These are phyloP conservation scores for Komagataea norvegica DNA, from an alignment of 1,139 yeast species.

Conservation along the genomic window DNA sequence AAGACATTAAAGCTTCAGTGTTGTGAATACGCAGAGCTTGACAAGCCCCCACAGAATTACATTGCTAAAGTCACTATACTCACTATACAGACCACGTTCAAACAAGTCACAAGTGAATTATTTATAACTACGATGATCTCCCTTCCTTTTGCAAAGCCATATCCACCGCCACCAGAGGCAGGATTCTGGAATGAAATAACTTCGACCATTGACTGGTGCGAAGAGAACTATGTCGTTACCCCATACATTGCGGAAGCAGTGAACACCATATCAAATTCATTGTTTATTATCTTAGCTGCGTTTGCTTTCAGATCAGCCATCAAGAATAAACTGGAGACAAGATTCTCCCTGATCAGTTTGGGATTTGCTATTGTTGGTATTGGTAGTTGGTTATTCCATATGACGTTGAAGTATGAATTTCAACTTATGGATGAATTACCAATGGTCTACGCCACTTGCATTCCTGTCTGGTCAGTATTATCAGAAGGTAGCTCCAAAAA, in stretches of 20 bases:
- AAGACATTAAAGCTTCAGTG: too few relatives aligned
- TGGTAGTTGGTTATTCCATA: slow-evolving; percentile 94
- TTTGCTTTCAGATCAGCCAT: slow-evolving; percentile 43
- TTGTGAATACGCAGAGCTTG: too few relatives aligned
- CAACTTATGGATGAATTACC: slow-evolving; percentile 94
- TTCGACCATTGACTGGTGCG: slow-evolving; percentile 90
- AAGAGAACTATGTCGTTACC: slow-evolving; percentile 80
- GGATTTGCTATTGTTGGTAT: slow-evolving; percentile 88
- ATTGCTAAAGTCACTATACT: too few relatives aligned
- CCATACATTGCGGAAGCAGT: slow-evolving; percentile 75
- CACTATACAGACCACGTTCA: too few relatives aligned
- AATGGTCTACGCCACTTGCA: slow-evolving; percentile 95
- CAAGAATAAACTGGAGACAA: slow-evolving; percentile 54
- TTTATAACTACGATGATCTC: slow-evolving; percentile 26
- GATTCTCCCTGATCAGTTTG: slow-evolving; percentile 66
- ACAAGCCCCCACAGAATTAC: too few relatives aligned
- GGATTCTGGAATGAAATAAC: slow-evolving; percentile 32
- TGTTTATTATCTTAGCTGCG: slow-evolving; percentile 55
- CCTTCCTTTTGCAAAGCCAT: slow-evolving; percentile 36
- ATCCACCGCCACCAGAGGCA: slow-evolving; percentile 30
- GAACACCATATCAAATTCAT: slow-evolving; percentile 70
- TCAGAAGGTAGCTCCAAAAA: slow-evolving; percentile 43
- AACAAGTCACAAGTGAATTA: background rate
- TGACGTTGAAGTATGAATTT: slow-evolving; percentile 85
- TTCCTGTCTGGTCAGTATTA: slow-evolving; percentile 88